phyloP scores from a whole-genome alignment of 208 protist species.

The Vickermania ingenoplastis region DNA sequence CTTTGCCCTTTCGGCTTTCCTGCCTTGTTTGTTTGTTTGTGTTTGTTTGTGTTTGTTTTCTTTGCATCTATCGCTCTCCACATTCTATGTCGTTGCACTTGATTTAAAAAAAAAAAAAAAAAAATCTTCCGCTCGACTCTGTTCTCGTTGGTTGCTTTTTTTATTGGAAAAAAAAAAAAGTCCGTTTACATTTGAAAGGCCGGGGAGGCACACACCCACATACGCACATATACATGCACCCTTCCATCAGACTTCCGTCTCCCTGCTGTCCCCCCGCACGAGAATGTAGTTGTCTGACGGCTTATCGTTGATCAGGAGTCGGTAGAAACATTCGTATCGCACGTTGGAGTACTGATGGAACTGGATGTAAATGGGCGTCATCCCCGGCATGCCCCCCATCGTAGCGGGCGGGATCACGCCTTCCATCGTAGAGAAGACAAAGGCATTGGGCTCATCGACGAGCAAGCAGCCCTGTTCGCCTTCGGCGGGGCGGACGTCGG shows the following conservation, averaged over 20 bases:
- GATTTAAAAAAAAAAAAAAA: no score
- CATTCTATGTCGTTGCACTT: no score
- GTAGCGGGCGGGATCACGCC: constrained; percentile 59
- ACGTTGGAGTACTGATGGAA: constrained; percentile 65
- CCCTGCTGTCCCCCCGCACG: constrained; percentile 67
- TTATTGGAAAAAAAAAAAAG: no score
- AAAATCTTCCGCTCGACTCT: no score
- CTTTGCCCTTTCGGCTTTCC: no score
- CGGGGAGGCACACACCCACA: no score
- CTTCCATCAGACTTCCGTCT: constrained; percentile 57
- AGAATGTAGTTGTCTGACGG: constrained; percentile 25
- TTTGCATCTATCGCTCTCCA: no score
- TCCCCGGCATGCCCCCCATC: constrained; percentile 52
- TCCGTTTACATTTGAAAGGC: no score
- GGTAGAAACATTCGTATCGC: constrained; percentile 56
- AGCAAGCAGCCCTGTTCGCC: constrained; percentile 10
- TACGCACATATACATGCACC: no score
- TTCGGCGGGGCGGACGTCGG: neutral
- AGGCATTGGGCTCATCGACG: constrained; percentile 27
- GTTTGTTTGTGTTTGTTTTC: no score
- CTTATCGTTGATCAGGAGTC: constrained; percentile 36
- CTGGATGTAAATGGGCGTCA: constrained; percentile 22
- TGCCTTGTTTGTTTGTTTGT: no score
- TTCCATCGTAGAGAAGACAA: constrained; percentile 26
- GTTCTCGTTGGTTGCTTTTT: no score